These are phyloP conservation scores for Tetrapisispora pingtungensis DNA, from an alignment of 805 yeast genomes.

Conservation along the genomic window DNA sequence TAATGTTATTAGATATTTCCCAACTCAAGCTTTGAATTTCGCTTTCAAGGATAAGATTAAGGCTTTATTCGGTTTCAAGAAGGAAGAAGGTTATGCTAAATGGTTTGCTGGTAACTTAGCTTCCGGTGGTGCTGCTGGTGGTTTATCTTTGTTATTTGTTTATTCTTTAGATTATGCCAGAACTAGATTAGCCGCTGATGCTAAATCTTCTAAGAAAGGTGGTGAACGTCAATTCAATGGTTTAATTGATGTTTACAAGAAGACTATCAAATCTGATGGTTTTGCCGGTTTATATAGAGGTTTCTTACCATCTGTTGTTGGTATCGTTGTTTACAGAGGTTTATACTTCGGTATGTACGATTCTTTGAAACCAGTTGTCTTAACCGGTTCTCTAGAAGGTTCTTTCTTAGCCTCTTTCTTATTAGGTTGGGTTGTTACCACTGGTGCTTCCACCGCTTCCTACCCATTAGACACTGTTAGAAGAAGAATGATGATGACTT, in stretches of 20 bases:
- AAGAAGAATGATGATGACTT: constrained; percentile 99
- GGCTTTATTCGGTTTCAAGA: constrained; percentile 93
- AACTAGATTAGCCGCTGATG: constrained; percentile 98
- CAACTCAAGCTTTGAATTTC: constrained; percentile 96
- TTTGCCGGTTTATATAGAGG: constrained; percentile 98
- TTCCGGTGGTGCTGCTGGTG: constrained; percentile 98
- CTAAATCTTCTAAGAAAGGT: constrained; percentile 74
- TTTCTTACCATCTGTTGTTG: constrained; percentile 96
- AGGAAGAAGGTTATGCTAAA: constrained; percentile 82
- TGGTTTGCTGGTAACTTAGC: constrained; percentile 98
- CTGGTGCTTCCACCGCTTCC: constrained; percentile 97
- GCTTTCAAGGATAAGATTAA: constrained; percentile 98
- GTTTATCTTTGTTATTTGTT: constrained; percentile 26
- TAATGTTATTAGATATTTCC: constrained; percentile 97
- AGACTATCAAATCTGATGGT: constrained; percentile 94
- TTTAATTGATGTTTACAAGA: constrained; percentile 90
- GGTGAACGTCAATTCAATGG: constrained; percentile 98
- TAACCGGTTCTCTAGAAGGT: constrained; percentile 91
- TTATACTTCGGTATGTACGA: constrained; percentile 96
- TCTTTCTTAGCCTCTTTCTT: constrained; percentile 91
- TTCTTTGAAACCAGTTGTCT: constrained; percentile 88
- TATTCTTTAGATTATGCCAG: constrained; percentile 93
- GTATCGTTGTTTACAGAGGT: constrained; percentile 99
- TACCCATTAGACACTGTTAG: constrained; percentile 98
- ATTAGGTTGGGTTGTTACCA: constrained; percentile 96